A percentile compares a stretch with the other conserved stretches of the same genome.
phyloP scores from a whole-genome alignment of 306 rosid species.

The Cicer chorassanicum region DNA sequence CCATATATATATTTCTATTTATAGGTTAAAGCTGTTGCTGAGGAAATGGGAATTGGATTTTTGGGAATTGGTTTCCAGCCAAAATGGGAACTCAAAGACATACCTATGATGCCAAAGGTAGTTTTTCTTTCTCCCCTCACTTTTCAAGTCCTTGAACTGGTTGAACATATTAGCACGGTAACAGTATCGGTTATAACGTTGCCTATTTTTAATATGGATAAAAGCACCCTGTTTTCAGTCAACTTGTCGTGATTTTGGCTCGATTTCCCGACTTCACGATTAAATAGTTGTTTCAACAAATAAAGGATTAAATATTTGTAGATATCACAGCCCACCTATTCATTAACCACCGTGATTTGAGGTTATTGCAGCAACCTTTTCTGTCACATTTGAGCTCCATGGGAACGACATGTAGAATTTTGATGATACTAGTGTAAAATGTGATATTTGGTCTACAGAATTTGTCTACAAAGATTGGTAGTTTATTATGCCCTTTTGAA shows the following conservation, averaged over 20 bases:
- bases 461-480: slow-evolving; percentile 20
- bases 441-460: slow-evolving; percentile 27
- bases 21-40: slow-evolving; percentile 95
- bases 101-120: slow-evolving; percentile 99
- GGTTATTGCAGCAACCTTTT: slow-evolving; percentile 12
- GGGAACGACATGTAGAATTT: slow-evolving; percentile 3
- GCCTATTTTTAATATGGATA: neutral
- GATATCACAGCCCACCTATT: slow-evolving; percentile 26
- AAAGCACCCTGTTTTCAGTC: neutral
- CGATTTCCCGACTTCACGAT: slow-evolving; percentile 22
- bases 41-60: slow-evolving; percentile 99
- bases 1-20: slow-evolving; percentile 26
- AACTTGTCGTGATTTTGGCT: neutral
- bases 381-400: slow-evolving; percentile 12
- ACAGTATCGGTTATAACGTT: neutral
- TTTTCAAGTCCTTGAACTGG: slow-evolving; percentile 35
- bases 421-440: neutral
- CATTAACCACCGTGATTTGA: slow-evolving; percentile 12
- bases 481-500: slow-evolving; percentile 15
- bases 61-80: slow-evolving; percentile 99
- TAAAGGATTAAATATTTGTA: slow-evolving; percentile 26
- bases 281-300: neutral
- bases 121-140: slow-evolving; percentile 31
- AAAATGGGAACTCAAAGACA: slow-evolving; percentile 85
- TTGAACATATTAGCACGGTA: slow-evolving; percentile 9